These are phyloP conservation scores for Coemansia furcata DNA, from an alignment of 192 early-diverging fungal genomes.

Conservation along the genomic window DNA sequence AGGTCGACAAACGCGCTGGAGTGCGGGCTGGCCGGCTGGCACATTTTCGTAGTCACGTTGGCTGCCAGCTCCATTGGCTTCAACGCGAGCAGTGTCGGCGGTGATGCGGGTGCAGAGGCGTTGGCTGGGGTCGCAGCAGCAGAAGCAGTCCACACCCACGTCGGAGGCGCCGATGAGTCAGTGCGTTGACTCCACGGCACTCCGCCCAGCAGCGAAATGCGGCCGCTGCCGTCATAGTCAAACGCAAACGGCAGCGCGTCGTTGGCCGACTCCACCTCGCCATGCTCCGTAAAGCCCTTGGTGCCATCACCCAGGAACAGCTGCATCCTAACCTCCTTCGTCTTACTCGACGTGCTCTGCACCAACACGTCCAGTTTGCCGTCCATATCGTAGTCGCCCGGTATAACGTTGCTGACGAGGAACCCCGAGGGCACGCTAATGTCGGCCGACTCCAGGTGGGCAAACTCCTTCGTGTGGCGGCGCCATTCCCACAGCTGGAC, in stretches of 20 bases:
- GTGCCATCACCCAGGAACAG: slow-evolving; percentile 72
- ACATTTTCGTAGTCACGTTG: slow-evolving; percentile 43
- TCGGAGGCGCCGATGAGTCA: not conserved
- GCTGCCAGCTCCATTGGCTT: slow-evolving; percentile 8
- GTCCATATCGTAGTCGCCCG: slow-evolving; percentile 89
- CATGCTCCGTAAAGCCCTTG: slow-evolving; percentile 57
- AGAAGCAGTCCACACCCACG: slow-evolving; percentile 34
- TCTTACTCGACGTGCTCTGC: slow-evolving; percentile 57
- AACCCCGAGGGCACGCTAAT: slow-evolving; percentile 44
- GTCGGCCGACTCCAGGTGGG: slow-evolving; percentile 50
- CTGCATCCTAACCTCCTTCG: slow-evolving; percentile 59
- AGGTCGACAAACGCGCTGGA: slow-evolving; percentile 92
- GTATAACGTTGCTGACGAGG: slow-evolving; percentile 71
- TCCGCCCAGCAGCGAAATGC: slow-evolving; percentile 16
- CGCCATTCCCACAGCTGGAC: slow-evolving; percentile 74
- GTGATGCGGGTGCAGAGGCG: slow-evolving; percentile 62
- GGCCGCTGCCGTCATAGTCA: slow-evolving; percentile 28
- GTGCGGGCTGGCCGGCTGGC: slow-evolving; percentile 73
- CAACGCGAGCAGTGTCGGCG: slow-evolving; percentile 5
- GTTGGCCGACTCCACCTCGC: slow-evolving; percentile 13
- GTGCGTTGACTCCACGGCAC: slow-evolving; percentile 16
- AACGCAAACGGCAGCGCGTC: slow-evolving; percentile 35
- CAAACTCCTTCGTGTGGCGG: slow-evolving; percentile 51
- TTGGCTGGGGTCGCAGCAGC: slow-evolving; percentile 56
- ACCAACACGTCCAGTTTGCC: slow-evolving; percentile 81